A percentile compares a stretch with the other conserved stretches of the same genome.
These are phyloP conservation scores for Nicotiana obtusifolia DNA, from an alignment of 257 asterid species.

Conservation along the genomic window DNA sequence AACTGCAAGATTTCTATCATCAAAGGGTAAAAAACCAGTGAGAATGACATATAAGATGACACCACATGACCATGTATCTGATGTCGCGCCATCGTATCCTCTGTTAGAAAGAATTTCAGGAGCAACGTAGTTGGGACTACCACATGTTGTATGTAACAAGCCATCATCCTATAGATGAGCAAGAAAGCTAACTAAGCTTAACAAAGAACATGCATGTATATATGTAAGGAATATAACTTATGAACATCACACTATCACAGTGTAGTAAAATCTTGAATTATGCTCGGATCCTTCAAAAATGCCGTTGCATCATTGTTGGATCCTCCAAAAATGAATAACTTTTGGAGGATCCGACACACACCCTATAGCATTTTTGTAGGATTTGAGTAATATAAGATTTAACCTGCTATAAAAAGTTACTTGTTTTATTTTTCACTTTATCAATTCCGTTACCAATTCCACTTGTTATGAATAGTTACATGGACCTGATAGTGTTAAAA, in stretches of 20 bases:
- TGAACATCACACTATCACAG: background rate
- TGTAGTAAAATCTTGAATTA: too few relatives aligned
- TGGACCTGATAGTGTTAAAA: too few relatives aligned
- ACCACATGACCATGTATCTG: slow-evolving; percentile 97
- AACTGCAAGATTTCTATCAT: slow-evolving; percentile 88
- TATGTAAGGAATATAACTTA: background rate
- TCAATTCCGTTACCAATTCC: too few relatives aligned
- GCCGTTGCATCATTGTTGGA: too few relatives aligned
- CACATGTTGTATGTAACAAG: slow-evolving; percentile 91
- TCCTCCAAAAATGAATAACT: too few relatives aligned
- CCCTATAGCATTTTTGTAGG: too few relatives aligned
- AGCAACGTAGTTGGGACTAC: slow-evolving; percentile 99
- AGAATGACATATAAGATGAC: slow-evolving; percentile 87
- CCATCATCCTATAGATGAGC: slow-evolving; percentile 67
- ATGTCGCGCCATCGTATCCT: slow-evolving; percentile 90
- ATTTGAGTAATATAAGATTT: too few relatives aligned
- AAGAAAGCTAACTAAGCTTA: slow-evolving; percentile 9
- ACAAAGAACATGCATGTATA: background rate
- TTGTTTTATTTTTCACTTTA: too few relatives aligned
- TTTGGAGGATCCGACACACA: too few relatives aligned
- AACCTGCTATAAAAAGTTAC: background rate
- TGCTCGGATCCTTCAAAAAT: too few relatives aligned
- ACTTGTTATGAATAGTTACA: background rate
- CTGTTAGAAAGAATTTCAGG: slow-evolving; percentile 86
- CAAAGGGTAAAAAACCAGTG: slow-evolving; percentile 93